Evolutionary conservation across 176 grass and related monocot genomes (phyloP).

Genomic region (Zea luxurians): DNA sequence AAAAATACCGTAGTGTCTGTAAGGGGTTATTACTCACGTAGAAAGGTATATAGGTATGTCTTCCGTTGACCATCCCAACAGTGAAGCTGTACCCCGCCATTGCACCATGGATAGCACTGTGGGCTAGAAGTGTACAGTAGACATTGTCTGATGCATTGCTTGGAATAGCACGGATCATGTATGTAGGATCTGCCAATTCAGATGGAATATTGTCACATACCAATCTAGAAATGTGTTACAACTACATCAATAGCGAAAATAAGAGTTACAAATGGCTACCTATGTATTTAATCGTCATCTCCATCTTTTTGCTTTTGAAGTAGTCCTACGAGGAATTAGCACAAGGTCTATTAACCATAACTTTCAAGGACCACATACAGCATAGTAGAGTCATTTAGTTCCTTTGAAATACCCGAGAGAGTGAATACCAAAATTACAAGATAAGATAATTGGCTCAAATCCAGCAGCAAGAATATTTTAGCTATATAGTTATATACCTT

Average conservation of each 20-base stretch:
- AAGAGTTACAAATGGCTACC: constrained; percentile 43
- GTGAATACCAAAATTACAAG: constrained; percentile 17
- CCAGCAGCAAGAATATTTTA: neutral
- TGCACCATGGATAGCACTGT: constrained; percentile 87
- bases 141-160: constrained; percentile 99
- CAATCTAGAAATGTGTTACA: constrained; percentile 18
- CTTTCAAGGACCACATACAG: constrained; percentile 7
- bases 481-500: constrained; percentile 44
- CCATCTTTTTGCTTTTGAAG: constrained; percentile 64
- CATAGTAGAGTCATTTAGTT: neutral
- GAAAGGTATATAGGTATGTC: constrained; percentile 90
- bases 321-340: constrained; percentile 37
- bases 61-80: constrained; percentile 73
- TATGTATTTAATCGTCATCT: constrained; percentile 97
- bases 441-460: neutral
- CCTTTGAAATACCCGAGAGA: neutral
- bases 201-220: constrained; percentile 24
- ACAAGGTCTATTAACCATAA: constrained; percentile 4
- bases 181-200: constrained; percentile 81
- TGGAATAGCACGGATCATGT: constrained; percentile 95
- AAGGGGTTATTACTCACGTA: constrained; percentile 63
- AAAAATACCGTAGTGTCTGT: neutral
- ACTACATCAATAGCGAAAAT: neutral
- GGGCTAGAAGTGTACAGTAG: constrained; percentile 86
- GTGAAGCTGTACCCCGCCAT: constrained; percentile 99